A percentile compares a stretch with the other conserved stretches of the same genome.
phyloP scores from a whole-genome alignment of 2,329 filamentous ascomycete species.

The Hysterium pulicare region DNA sequence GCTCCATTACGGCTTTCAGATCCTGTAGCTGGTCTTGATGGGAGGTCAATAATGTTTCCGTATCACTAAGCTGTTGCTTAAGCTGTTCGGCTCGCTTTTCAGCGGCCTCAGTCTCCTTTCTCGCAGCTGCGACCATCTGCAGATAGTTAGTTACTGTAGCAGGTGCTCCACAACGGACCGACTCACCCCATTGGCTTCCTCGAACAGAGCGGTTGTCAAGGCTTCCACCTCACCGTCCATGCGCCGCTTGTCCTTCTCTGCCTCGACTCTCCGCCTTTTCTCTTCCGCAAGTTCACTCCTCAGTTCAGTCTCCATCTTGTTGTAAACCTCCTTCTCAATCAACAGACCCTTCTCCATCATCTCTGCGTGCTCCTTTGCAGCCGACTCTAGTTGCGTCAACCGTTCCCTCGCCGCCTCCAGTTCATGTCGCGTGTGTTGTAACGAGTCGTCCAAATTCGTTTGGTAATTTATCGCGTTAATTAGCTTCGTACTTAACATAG shows the following conservation, averaged over 20 bases:
- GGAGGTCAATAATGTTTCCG: conserved; percentile 77
- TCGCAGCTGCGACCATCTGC: conserved; percentile 86
- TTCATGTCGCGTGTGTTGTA: conserved; percentile 79
- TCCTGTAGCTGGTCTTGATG: conserved; percentile 92
- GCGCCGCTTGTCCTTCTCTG: conserved; percentile 68
- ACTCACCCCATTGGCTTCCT: conserved; percentile 84
- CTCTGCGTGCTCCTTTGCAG: conserved; percentile 66
- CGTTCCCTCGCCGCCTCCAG: conserved; percentile 68
- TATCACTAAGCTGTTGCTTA: conserved; percentile 79
- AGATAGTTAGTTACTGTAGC: conserved; percentile 13
- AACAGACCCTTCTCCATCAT: conserved; percentile 71
- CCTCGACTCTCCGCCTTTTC: conserved; percentile 37
- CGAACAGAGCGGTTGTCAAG: conserved; percentile 88
- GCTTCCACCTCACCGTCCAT: conserved; percentile 92
- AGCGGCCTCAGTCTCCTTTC: conserved; percentile 75
- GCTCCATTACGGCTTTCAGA: conserved; percentile 88
- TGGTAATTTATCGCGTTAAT: conserved; percentile 98
- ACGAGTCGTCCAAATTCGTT: conserved; percentile 82
- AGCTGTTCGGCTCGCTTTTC: conserved; percentile 86
- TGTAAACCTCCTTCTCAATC: conserved; percentile 70
- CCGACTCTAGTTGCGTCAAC: conserved; percentile 65
- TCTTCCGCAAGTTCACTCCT: conserved; percentile 42
- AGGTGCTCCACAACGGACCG: background rate
- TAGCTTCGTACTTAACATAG: conserved; percentile 87
- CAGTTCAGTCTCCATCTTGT: conserved; percentile 48